These are phyloP conservation scores for Cinnamomum micranthum DNA, from an alignment of 164 flowering plant genomes.

Conservation along the genomic window DNA sequence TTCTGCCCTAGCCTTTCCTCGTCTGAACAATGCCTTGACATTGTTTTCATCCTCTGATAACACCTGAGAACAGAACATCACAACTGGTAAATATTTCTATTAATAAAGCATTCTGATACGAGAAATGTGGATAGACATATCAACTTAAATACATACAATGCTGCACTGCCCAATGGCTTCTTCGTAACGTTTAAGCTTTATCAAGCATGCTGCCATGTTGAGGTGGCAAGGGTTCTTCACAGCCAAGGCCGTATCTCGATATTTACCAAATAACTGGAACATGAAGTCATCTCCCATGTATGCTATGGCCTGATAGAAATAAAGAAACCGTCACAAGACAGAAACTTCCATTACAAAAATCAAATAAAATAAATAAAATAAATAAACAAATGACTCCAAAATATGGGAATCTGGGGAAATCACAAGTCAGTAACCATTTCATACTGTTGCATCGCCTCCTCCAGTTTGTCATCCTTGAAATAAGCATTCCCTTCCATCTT, in stretches of 20 bases:
- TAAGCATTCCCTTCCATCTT: conserved; percentile 86
- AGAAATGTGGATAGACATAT: not conserved
- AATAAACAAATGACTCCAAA: not conserved
- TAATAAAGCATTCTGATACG: not conserved
- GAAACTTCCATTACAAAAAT: not conserved
- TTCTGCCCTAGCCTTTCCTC: conserved; percentile 96
- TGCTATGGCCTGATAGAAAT: conserved; percentile 71
- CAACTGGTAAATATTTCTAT: not conserved
- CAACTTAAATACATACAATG: conserved; percentile 49
- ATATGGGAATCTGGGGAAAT: conserved; percentile 9
- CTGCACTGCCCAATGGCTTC: conserved; percentile 90
- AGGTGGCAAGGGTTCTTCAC: conserved; percentile 98
- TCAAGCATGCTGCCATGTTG: conserved; percentile 85
- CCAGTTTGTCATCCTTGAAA: conserved; percentile 86
- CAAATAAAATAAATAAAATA: no score
- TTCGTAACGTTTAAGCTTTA: conserved; percentile 83
- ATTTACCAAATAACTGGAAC: conserved; percentile 94
- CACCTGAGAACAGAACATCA: conserved; percentile 39
- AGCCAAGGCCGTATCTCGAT: conserved; percentile 89
- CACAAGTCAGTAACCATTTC: conserved; percentile 66
- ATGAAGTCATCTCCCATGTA: conserved; percentile 98
- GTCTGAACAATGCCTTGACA: conserved; percentile 80
- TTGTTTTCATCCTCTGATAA: conserved; percentile 84
- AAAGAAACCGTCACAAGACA: not conserved
- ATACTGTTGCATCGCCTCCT: conserved; percentile 98